Evolutionary conservation across 345 rosid genomes (phyloP), one percentile per base, ranked within the genome.

Genomic region (Acer campestre): DNA sequence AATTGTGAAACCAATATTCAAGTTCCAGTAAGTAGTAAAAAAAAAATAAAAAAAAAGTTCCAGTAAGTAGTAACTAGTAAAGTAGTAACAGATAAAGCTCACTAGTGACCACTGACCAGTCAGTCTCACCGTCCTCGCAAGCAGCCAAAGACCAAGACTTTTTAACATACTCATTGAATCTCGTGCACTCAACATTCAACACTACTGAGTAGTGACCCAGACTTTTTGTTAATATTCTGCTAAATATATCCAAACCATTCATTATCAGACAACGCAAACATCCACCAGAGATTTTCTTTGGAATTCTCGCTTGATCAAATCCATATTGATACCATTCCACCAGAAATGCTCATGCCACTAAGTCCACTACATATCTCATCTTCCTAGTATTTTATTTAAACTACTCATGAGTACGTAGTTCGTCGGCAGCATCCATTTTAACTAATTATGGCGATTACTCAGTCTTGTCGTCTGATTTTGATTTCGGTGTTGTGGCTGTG

Each of bases 391-490:
- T 20, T 1, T 20, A 16, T 63, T 23, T 25, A 17, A 55, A 67
- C 16, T 48, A 61, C n/a, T 48, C 14, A 2, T 8, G 14, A 53
- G 6, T 11, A 23, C 40, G 61, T 23, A 53, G 70, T 53, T 53
- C 58, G 58, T 53, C 61, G 10, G 13, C 17, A n/a, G 12, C 44
- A 20, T 12, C 44, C n/a, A 82, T 56, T 2, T 10, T 3, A 59
- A 35, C 38, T 4, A 35, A 35, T 35, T 59, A 59, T 86, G 89
- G 84, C 77, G 42, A 64, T 68, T 75, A 80, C 12, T 69, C 78
- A n/a, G 13, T 73, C 23, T 59, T 78, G 78, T 35, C 5, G 38
- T 78, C 67, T 75, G 8, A 22, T 51, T 17, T 1, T 29, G 29
- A 16, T 74, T 61, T 53, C 78, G 78, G 23, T 82, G 49, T 18